phyloP scores from a whole-genome alignment of 1,139 yeast species.

The Pichia sp. region DNA sequence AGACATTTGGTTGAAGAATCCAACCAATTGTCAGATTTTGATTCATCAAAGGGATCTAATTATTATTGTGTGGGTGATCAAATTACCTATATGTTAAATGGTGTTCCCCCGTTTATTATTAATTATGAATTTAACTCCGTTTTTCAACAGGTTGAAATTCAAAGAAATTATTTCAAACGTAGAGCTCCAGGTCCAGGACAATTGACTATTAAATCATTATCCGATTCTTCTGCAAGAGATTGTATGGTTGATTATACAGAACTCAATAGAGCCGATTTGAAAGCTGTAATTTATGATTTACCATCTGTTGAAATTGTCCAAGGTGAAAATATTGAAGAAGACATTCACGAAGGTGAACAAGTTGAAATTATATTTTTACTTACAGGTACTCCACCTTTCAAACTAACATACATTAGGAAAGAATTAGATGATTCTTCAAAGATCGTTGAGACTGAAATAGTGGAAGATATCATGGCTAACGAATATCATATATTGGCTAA shows the following conservation, averaged over 20 bases:
- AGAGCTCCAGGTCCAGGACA: conserved; percentile 78
- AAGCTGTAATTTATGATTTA: conserved; percentile 61
- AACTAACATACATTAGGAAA: conserved; percentile 49
- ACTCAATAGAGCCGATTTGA: conserved; percentile 36
- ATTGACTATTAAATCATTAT: conserved; percentile 58
- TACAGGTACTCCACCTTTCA: conserved; percentile 69
- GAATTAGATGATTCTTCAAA: conserved; percentile 34
- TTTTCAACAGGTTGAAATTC: conserved; percentile 53
- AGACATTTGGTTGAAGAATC: conserved; percentile 29
- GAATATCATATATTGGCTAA: conserved; percentile 72
- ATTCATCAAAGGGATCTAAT: conserved; percentile 32
- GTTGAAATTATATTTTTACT: conserved; percentile 65
- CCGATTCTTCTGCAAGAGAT: conserved; percentile 63
- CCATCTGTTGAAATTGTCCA: conserved; percentile 89
- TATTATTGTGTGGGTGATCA: conserved; percentile 91
- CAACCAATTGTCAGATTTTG: conserved; percentile 17
- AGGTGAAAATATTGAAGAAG: conserved; percentile 64
- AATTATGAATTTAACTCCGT: conserved; percentile 66
- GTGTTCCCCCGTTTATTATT: conserved; percentile 73
- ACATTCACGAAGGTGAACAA: conserved; percentile 87
- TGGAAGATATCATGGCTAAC: conserved; percentile 60
- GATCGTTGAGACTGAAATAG: conserved; percentile 71
- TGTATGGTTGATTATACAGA: conserved; percentile 58
- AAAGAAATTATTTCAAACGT: conserved; percentile 53
- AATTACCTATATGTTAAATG: conserved; percentile 67